Evolutionary conservation across 305 asterid species (phyloP).

Genomic region (Fraxinus angustifolia): DNA sequence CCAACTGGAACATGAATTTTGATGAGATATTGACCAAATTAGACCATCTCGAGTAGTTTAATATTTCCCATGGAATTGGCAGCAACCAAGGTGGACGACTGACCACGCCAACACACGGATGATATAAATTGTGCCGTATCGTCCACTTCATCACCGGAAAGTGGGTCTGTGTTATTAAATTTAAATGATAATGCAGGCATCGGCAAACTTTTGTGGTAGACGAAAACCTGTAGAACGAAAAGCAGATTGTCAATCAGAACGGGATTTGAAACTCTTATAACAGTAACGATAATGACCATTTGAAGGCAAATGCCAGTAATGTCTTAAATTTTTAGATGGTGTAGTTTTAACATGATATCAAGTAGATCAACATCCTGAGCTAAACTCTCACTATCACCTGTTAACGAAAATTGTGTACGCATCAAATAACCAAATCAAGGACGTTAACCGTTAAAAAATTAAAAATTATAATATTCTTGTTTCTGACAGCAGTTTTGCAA

Average conservation of each 20-base stretch:
- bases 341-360: not conserved
- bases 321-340: not conserved
- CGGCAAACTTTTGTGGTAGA: conserved; percentile 82
- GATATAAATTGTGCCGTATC: conserved; percentile 81
- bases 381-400: not conserved
- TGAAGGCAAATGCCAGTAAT: not conserved
- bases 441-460: not conserved
- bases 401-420: no score
- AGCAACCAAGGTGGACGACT: conserved; percentile 82
- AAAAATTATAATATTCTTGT: not conserved
- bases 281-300: not conserved
- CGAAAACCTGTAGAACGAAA: conserved; percentile 47
- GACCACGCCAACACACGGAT: conserved; percentile 92
- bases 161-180: conserved; percentile 59
- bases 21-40: conserved; percentile 21
- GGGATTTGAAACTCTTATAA: not conserved
- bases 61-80: conserved; percentile 93
- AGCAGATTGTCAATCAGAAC: not conserved
- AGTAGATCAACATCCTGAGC: not conserved
- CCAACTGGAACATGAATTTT: not conserved
- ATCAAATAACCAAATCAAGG: not conserved
- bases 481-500: not conserved
- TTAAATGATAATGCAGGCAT: conserved; percentile 82
- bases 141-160: conserved; percentile 66
- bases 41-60: conserved; percentile 91